These are phyloP conservation scores for Ricinus communis DNA, from an alignment of 345 rosid genomes.

Conservation along the genomic window DNA sequence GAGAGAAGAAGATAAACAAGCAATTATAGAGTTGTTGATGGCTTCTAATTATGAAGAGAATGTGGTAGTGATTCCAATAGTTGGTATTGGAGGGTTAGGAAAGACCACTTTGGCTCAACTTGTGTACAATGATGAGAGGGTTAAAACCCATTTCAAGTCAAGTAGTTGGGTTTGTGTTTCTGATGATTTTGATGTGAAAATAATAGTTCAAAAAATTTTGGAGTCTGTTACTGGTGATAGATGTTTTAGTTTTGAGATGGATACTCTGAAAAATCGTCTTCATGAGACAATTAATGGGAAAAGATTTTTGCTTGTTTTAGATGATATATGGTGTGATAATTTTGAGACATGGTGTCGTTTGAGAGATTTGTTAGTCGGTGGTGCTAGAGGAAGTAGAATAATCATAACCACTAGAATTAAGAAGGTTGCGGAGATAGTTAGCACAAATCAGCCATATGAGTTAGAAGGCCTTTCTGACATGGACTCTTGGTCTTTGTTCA, in stretches of 20 bases:
- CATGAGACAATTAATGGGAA: neutral
- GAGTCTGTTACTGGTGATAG: neutral
- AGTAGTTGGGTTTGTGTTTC: conserved; percentile 5
- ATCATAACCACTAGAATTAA: conserved; percentile 21
- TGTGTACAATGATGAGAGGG: conserved; percentile 15
- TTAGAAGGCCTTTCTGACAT: neutral
- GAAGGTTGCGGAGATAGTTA: conserved; percentile 18
- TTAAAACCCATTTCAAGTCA: conserved; percentile 13
- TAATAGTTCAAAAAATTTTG: conserved; percentile 15
- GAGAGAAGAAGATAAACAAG: too few species aligned
- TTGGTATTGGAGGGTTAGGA: too few species aligned
- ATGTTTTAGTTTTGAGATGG: neutral
- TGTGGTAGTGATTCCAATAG: too few species aligned
- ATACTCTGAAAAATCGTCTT: conserved; percentile 8
- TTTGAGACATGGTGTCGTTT: conserved; percentile 14
- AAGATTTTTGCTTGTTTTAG: conserved; percentile 24
- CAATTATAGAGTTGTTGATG: too few species aligned
- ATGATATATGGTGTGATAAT: conserved; percentile 27
- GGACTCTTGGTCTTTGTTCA: conserved; percentile 1
- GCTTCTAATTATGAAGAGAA: too few species aligned
- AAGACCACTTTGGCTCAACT: neutral
- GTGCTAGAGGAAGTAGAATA: conserved; percentile 20
- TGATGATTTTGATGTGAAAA: neutral
- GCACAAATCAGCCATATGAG: neutral
- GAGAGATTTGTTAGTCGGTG: conserved; percentile 1